Evolutionary conservation across 2,329 filamentous ascomycete species (phyloP), one percentile per base, ranked within the genome.

Genomic region (Cladorrhinum sp.): DNA sequence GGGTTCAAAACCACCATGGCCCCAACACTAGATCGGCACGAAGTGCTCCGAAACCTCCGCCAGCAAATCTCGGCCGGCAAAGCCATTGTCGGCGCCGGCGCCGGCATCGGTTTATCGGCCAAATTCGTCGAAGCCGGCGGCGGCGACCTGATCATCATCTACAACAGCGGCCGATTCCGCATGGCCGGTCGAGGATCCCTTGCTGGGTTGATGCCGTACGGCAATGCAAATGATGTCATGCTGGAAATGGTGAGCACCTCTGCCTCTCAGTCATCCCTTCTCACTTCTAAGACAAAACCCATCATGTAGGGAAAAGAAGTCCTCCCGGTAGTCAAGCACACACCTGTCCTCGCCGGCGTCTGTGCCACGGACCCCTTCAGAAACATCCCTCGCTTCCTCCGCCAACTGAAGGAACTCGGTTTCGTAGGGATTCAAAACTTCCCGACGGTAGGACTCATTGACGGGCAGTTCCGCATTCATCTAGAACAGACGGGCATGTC

Each of bases 341-440:
- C 85, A 0, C 86, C 87, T 1, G 87, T 91, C 3, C 78, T 91
- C 0, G 87, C 88, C 1, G 88, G 88, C 1, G 85, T 91, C 20
- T 91, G 88, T 68, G 87, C 82, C 12, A 89, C 86, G 0, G 88
- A 91, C 62, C 88, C 87, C 0, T 89, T 90, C 73, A 79, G 85
- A 27, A 77, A 81, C 59, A 89, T 90, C 70, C 74, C 79, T 2
- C 68, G 72, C 4, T 90, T 91, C 67, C 76, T 90, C 16, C 69
- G 71, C 18, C 80, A 89, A 68, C 75, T 91, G 36, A 80, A 81
- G 58, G 79, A 79, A 1, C 72, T 88, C 16, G 88, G 88, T 0
- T 90, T 91, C 64, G 82, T 83, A 1, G 88, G 88, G 1, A 80
- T 90, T 13, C 88, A 91, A 71, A 91, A 91, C 67, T 91, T 91